These are phyloP conservation scores for Geum urbanum DNA, from an alignment of 306 rosid species.

Conservation along the genomic window DNA sequence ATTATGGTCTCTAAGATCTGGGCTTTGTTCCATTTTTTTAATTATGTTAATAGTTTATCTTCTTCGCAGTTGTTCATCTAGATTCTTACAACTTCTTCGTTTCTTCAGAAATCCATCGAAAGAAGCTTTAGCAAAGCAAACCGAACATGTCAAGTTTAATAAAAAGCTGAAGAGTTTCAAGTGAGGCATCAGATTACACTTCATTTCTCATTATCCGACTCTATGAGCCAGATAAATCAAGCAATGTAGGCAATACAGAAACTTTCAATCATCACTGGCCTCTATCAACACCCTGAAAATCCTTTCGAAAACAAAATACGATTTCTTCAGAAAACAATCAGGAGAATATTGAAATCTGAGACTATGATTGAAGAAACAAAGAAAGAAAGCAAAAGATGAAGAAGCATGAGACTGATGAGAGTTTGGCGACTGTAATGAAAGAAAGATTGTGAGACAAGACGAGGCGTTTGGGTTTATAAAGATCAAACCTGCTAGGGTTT, in stretches of 20 bases:
- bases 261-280: constrained; percentile 7
- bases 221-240: background rate
- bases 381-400: background rate
- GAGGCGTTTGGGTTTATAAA: background rate
- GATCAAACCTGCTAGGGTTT: background rate
- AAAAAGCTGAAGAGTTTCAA: background rate
- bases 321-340: background rate
- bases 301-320: background rate
- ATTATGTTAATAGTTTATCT: too few relatives aligned
- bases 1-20: too few relatives aligned
- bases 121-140: background rate
- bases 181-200: constrained; percentile 2
- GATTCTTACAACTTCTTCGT: too few relatives aligned
- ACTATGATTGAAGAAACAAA: too few relatives aligned
- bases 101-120: too few relatives aligned
- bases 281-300: background rate
- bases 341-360: background rate
- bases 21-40: too few relatives aligned
- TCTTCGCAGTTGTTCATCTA: too few relatives aligned
- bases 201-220: constrained; percentile 5
- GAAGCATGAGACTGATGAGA: background rate
- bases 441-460: too few relatives aligned
- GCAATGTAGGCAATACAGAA: constrained; percentile 16
- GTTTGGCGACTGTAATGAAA: background rate
- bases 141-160: background rate